A percentile compares a stretch with the other conserved stretches of the same genome.
phyloP scores from a whole-genome alignment of 257 asterid species.

The Nicotiana undulata region DNA sequence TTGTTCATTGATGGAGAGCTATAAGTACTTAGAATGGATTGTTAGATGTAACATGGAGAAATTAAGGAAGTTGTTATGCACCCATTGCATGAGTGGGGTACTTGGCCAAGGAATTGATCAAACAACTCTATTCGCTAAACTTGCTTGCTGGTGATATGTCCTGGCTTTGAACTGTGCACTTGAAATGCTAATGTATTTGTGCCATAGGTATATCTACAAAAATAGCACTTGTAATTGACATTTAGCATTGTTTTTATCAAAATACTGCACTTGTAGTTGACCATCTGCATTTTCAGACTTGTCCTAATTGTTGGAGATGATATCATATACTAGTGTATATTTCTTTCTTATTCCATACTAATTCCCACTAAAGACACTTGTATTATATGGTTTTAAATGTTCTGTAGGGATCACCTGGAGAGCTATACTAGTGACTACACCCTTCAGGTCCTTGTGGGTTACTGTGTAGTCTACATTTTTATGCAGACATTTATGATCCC shows the following conservation, averaged over 20 bases:
- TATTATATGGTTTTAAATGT: neutral
- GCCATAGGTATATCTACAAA: neutral
- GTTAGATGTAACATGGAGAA: neutral
- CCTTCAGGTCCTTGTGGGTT: constrained; percentile 78
- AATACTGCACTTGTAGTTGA: neutral
- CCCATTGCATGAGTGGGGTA: neutral
- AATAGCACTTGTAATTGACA: neutral
- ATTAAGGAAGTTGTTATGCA: neutral
- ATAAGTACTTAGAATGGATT: neutral
- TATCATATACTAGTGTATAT: neutral
- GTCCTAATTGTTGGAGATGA: neutral
- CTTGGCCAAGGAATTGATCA: neutral
- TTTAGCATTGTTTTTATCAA: neutral
- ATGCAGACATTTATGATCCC: constrained; percentile 99
- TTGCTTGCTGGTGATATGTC: neutral
- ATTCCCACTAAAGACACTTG: neutral
- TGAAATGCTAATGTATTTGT: neutral
- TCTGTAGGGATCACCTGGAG: constrained; percentile 77
- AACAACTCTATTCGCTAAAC: neutral
- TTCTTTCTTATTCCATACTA: neutral
- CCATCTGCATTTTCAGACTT: neutral
- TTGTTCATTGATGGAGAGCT: neutral
- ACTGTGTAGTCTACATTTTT: constrained; percentile 80
- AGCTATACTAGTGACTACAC: constrained; percentile 92
- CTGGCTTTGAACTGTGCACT: neutral